A percentile compares a stretch with the other conserved stretches of the same genome.
These are phyloP conservation scores for Aristolochia californica DNA, from an alignment of 164 flowering plant species.

Conservation along the genomic window DNA sequence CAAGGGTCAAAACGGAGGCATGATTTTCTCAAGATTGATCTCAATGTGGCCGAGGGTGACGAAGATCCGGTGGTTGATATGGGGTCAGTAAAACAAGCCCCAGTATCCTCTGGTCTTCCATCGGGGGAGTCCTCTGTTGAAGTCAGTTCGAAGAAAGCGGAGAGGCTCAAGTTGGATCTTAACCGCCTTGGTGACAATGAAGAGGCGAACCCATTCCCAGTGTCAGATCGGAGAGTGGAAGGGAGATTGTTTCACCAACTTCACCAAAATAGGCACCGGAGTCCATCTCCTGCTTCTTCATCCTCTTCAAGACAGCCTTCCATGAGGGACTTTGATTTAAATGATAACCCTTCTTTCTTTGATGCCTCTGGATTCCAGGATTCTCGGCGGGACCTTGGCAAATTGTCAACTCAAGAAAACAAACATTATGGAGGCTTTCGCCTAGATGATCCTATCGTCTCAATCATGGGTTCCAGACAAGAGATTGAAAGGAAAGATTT, in stretches of 20 bases:
- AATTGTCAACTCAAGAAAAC: conserved; percentile 20
- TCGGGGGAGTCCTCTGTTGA: conserved; percentile 58
- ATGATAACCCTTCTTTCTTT: conserved; percentile 42
- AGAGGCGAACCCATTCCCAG: conserved; percentile 19
- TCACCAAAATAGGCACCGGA: conserved; percentile 29
- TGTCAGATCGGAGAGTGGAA: conserved; percentile 31
- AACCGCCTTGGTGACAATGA: conserved; percentile 51
- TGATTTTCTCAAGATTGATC: conserved; percentile 69
- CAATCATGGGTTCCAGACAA: conserved; percentile 65
- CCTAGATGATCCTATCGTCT: conserved; percentile 41
- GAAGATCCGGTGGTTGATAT: conserved; percentile 21
- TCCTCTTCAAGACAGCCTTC: conserved; percentile 57
- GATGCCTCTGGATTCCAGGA: conserved; percentile 23
- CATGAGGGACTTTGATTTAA: conserved; percentile 64
- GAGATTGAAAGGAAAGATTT: conserved; percentile 37
- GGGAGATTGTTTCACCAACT: conserved; percentile 12
- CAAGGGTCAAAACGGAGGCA: conserved; percentile 15
- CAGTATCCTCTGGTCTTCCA: conserved; percentile 31
- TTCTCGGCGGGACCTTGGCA: conserved; percentile 16
- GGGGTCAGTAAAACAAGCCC: conserved; percentile 21
- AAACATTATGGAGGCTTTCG: conserved; percentile 21
- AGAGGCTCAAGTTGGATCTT: conserved; percentile 50
- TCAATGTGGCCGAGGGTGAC: conserved; percentile 55
- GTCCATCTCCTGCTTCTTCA: conserved; percentile 61
- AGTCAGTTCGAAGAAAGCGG: conserved; percentile 44